phyloP scores from a whole-genome alignment of 306 rosid species.

The Medicago ruthenica region DNA sequence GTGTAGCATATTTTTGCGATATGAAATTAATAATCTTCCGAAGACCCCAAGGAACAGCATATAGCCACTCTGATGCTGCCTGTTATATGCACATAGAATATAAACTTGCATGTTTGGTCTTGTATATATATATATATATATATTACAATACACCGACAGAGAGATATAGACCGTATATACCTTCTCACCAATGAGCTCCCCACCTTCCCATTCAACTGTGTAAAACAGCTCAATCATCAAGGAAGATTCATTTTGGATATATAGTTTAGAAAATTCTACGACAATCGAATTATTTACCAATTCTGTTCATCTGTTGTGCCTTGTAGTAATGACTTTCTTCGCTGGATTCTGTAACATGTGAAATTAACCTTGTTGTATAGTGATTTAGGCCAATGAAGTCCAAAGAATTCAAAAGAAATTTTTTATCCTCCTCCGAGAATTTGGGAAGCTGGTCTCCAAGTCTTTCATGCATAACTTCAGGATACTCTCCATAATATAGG shows the following conservation, averaged over 20 bases:
- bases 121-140: not conserved
- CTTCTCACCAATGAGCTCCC: slow-evolving; percentile 84
- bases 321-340: slow-evolving; percentile 54
- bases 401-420: slow-evolving; percentile 61
- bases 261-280: not conserved
- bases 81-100: slow-evolving; percentile 46
- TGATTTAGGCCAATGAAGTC: slow-evolving; percentile 90
- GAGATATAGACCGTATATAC: slow-evolving; percentile 45
- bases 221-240: slow-evolving; percentile 43
- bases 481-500: slow-evolving; percentile 80
- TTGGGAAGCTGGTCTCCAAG: slow-evolving; percentile 85
- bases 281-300: slow-evolving; percentile 53
- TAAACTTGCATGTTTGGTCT: not conserved
- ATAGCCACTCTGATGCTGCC: slow-evolving; percentile 99
- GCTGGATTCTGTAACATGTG: slow-evolving; percentile 53
- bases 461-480: slow-evolving; percentile 72
- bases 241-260: slow-evolving; percentile 21
- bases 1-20: slow-evolving; percentile 66
- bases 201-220: slow-evolving; percentile 86
- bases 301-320: slow-evolving; percentile 63
- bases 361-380: slow-evolving; percentile 86
- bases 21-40: slow-evolving; percentile 72
- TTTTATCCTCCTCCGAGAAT: slow-evolving; percentile 78
- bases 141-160: slow-evolving; percentile 6
- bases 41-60: slow-evolving; percentile 95